Evolutionary conservation across 139 green algal species (phyloP).

Genomic region (Auxenochlorella pyrenoidosa): DNA sequence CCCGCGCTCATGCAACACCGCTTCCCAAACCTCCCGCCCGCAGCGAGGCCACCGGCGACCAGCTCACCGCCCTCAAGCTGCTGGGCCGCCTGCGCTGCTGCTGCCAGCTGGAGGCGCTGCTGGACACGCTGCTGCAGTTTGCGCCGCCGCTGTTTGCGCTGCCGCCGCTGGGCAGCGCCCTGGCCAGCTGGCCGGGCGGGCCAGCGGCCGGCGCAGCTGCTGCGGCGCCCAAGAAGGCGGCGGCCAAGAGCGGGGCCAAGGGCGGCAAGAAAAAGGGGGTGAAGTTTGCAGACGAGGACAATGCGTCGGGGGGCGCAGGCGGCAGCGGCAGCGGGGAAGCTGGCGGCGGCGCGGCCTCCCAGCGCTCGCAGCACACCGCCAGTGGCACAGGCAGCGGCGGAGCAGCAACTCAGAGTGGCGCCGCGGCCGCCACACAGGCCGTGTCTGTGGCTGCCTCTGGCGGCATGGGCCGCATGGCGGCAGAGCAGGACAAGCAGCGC

Average conservation of each 20-base stretch:
- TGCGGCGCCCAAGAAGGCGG: constrained; percentile 12
- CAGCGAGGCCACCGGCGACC: neutral
- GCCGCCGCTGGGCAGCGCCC: constrained; percentile 12
- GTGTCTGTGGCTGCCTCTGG: neutral
- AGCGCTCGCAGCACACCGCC: constrained; percentile 4
- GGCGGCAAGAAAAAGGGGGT: constrained; percentile 10
- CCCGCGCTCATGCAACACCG: no score
- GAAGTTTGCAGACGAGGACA: constrained; percentile 14
- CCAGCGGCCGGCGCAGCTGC: neutral
- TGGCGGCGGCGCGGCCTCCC: constrained; percentile 1
- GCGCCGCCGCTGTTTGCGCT: constrained; percentile 24
- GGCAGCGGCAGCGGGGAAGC: neutral
- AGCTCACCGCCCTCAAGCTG: constrained; percentile 26
- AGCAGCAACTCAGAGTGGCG: neutral
- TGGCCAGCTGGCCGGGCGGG: neutral
- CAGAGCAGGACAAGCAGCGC: constrained; percentile 25
- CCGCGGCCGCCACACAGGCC: neutral
- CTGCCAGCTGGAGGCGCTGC: constrained; percentile 41
- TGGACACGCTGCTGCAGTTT: constrained; percentile 35
- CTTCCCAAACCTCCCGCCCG: no score
- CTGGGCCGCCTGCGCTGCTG: constrained; percentile 19
- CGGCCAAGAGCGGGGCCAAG: neutral
- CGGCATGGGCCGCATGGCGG: neutral
- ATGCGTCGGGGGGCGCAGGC: neutral
- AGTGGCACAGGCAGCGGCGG: neutral